Conservation (phyloP, 768 basidiomycete species). For the Leucocoprinus birnbaumii region DNA sequence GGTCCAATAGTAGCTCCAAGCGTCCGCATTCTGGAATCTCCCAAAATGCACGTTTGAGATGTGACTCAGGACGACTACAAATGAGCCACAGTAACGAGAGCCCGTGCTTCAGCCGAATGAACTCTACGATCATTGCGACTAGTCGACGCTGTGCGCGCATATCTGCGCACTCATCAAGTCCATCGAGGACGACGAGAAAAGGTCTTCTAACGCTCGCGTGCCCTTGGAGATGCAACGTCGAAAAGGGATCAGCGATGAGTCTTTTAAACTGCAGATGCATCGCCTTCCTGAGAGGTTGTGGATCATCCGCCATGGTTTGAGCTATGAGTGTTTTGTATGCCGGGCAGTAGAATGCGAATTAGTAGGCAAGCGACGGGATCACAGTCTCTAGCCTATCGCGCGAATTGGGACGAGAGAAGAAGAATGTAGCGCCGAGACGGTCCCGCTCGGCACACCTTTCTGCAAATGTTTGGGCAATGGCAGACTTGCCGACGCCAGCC, state of each 20-base stretch:
- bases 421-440: constrained; percentile 9
- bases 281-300: neutral
- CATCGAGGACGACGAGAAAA: constrained; percentile 7
- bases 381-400: neutral
- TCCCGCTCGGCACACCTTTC: neutral
- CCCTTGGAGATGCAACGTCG: neutral
- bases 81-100: neutral
- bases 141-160: neutral
- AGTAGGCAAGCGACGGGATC: constrained; percentile 7
- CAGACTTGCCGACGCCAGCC: constrained; percentile 9
- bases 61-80: neutral
- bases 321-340: neutral
- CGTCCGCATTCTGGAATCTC: neutral
- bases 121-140: neutral
- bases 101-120: constrained; percentile 1
- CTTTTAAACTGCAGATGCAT: neutral
- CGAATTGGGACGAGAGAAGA: constrained; percentile 2
- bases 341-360: neutral
- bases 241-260: constrained; percentile 6
- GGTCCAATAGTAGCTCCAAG: neutral
- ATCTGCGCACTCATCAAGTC: constrained; percentile 12
- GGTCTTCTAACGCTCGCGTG: neutral
- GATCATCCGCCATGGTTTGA: neutral
- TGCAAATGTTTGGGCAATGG: constrained; percentile 8
- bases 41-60: neutral